A percentile compares a stretch with the other conserved stretches of the same genome.
Evolutionary conservation across 768 basidiomycete genomes (phyloP).

Genomic region (Lentinula edodes): DNA sequence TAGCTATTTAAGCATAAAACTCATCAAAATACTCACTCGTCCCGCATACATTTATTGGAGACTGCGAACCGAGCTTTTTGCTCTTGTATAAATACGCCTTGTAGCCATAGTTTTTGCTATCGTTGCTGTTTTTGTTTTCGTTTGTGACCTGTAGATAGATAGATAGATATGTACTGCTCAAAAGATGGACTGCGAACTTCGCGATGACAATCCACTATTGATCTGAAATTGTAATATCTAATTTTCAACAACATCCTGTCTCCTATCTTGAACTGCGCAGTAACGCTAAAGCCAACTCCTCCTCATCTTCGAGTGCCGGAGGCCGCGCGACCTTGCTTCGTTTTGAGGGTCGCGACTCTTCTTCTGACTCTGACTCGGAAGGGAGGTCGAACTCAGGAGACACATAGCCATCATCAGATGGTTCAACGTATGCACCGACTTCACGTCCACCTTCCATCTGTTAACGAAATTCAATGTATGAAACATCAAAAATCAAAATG

Average conservation of each 20-base stretch:
- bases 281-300: conserved; percentile 60
- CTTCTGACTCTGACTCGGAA: conserved; percentile 28
- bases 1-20: conserved; percentile 25
- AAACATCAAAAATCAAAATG: background rate
- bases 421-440: conserved; percentile 29
- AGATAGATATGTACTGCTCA: background rate
- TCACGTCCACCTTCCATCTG: conserved; percentile 22
- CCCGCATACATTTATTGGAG: conserved; percentile 6
- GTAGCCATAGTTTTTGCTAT: conserved; percentile 28
- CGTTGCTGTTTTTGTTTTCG: background rate
- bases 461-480: conserved; percentile 6
- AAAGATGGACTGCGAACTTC: background rate
- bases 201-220: background rate
- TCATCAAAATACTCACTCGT: background rate
- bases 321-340: conserved; percentile 19
- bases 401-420: conserved; percentile 55
- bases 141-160: background rate
- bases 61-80: conserved; percentile 10
- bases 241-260: background rate
- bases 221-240: background rate
- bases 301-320: conserved; percentile 43
- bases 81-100: conserved; percentile 29
- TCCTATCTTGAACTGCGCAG: conserved; percentile 25
- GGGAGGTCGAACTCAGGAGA: conserved; percentile 65
- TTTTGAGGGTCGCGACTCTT: conserved; percentile 24